Base-by-base conservation (phyloP, 768 basidiomycete genomes). In the Auriculariales sp. region DNA sequence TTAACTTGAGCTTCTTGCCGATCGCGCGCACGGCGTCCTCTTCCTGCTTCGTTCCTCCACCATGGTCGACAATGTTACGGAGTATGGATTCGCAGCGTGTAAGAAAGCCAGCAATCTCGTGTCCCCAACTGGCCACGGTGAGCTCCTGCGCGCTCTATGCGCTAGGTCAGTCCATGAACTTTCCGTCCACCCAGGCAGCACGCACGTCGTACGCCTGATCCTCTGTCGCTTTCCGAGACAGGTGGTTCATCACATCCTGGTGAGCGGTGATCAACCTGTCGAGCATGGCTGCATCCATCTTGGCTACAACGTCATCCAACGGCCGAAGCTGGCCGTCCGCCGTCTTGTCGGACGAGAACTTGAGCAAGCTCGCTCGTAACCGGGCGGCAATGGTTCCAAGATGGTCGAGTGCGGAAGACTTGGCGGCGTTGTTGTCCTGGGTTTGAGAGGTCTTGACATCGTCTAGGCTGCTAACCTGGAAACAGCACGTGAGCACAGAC, bases 351-450 rank as follows among this genome's bases (percentile, higher is more conserved):
- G 49, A 49, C 53, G 46, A 48, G 68, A 74, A 58, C 42, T 58
- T 71, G 39, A 81, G 62, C 47, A 68, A 65, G 31, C 75, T 81
- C 0, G 74, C 66, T 28, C 85, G 75, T 34, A 98, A 73, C 34
- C 79, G 77, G 3, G 91, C 85, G 22, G 86, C 92, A 48, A 99
- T 88, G n/a, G 82, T 73, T 9, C 95, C 95, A 0, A 99, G 70
- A 64, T 98, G 89, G 60, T 99, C 95, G 30, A 98, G 69, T 0
- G 92, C 88, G 54, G 95, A 81, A 1, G 79, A 80, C 62, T 92
- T 94, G 0, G 83, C 80, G 0, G 89, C 88, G 57, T 87, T 92
- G 31, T 71, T 78, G 58, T 98, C 95, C 24, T 68, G 66, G 30
- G 74, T 67, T 9, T 66, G 69, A 14, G 71, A 71, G 4, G 77